Conservation (phyloP, 768 basidiomycete species). For the Hygrophoropsis aurantiaca region DNA sequence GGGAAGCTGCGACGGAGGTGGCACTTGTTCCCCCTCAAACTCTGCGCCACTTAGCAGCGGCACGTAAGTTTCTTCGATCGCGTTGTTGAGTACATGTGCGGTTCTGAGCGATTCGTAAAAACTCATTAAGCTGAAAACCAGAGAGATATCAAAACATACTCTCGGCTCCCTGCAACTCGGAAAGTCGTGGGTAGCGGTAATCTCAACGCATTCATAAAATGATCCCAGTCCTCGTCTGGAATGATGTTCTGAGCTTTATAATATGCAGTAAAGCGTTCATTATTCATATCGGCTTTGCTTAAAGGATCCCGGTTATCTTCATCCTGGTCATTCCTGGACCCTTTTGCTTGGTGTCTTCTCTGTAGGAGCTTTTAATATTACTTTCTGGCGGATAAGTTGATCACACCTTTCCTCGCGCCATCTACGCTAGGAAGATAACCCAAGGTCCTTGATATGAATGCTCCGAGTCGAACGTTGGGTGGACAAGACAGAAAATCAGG, state of each 20-base stretch:
- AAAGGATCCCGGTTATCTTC: slow-evolving; percentile 50
- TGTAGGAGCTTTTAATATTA: too few relatives aligned
- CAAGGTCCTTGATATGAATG: too few relatives aligned
- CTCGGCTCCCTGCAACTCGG: slow-evolving; percentile 83
- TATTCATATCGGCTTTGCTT: slow-evolving; percentile 65
- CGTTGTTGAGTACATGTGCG: slow-evolving; percentile 73
- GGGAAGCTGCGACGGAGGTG: slow-evolving; percentile 79
- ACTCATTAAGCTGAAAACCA: neutral
- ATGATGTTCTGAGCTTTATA: slow-evolving; percentile 79
- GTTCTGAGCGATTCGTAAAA: slow-evolving; percentile 39
- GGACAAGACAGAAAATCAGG: too few relatives aligned
- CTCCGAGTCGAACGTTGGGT: too few relatives aligned
- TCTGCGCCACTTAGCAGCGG: slow-evolving; percentile 69
- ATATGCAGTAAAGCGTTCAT: slow-evolving; percentile 65
- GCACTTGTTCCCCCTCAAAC: slow-evolving; percentile 74
- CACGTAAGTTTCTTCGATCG: slow-evolving; percentile 76
- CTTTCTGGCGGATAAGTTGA: too few relatives aligned
- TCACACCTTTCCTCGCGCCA: too few relatives aligned
- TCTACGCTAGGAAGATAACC: too few relatives aligned
- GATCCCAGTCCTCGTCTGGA: slow-evolving; percentile 75
- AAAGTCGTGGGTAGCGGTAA: slow-evolving; percentile 90
- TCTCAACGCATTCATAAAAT: slow-evolving; percentile 63
- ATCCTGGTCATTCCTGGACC: slow-evolving; percentile 14
- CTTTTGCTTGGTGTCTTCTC: too few relatives aligned
- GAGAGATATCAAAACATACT: slow-evolving; percentile 45